Evolutionary conservation across 768 basidiomycete species (phyloP).

Genomic region (Epithele typhae): DNA sequence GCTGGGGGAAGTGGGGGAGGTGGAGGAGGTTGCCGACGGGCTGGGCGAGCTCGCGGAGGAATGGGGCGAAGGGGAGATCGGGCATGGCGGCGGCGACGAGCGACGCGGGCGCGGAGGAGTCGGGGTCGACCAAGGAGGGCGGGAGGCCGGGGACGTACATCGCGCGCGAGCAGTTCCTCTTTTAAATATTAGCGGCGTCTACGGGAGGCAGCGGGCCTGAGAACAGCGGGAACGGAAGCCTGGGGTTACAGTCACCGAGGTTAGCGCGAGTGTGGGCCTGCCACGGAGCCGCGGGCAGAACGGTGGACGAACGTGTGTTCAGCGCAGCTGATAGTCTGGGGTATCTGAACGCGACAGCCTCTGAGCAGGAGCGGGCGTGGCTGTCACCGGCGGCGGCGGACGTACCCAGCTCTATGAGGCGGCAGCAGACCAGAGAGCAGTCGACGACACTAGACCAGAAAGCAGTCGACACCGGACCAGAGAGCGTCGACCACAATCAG

Average conservation of each 20-base stretch:
- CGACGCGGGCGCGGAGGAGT: no score
- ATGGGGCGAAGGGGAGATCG: constrained; percentile 14
- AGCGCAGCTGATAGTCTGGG: neutral
- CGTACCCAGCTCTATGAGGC: no score
- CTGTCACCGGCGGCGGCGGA: no score
- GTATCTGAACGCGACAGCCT: no score
- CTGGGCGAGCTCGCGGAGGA: constrained; percentile 14
- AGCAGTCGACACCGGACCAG: no score
- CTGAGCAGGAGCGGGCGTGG: no score
- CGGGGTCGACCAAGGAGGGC: neutral
- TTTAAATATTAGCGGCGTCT: constrained; percentile 8
- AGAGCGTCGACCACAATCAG: no score
- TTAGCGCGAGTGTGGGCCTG: neutral
- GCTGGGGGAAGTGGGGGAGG: constrained; percentile 49
- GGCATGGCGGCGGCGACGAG: neutral
- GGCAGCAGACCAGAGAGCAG: no score
- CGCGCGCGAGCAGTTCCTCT: constrained; percentile 6
- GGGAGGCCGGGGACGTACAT: constrained; percentile 13
- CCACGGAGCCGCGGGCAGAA: no score
- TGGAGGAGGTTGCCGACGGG: constrained; percentile 33
- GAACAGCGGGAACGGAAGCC: constrained; percentile 3
- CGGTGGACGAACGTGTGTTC: constrained; percentile 6
- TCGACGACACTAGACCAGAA: no score
- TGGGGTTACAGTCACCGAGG: neutral
- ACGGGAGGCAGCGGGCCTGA: neutral